phyloP scores from a whole-genome alignment of 2,329 filamentous ascomycete species.

The Ceratocystis smalleyi region DNA sequence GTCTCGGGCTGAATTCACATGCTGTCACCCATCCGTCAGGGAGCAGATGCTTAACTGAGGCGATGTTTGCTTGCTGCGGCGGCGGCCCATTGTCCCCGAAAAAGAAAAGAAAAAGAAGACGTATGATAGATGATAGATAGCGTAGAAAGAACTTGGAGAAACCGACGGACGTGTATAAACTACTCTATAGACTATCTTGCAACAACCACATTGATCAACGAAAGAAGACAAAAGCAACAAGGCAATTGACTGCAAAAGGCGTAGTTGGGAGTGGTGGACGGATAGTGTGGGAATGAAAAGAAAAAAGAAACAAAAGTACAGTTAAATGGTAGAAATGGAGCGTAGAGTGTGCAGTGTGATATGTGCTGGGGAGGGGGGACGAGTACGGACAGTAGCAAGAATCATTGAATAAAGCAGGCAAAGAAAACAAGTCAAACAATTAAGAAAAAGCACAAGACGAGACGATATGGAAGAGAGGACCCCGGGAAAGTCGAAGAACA shows the following conservation, averaged over 20 bases:
- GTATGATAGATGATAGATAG: too few relatives aligned
- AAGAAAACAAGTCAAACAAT: background rate
- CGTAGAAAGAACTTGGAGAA: background rate
- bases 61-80: too few relatives aligned
- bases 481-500: too few relatives aligned
- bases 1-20: too few relatives aligned
- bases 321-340: background rate
- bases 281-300: background rate
- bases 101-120: too few relatives aligned
- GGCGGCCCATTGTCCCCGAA: too few relatives aligned
- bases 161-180: background rate
- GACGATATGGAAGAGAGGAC: too few relatives aligned
- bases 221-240: background rate
- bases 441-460: background rate
- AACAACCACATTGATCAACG: background rate
- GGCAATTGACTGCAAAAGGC: background rate
- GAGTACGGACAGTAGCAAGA: background rate
- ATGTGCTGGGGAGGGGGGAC: background rate
- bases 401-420: too few relatives aligned
- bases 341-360: background rate
- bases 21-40: too few relatives aligned
- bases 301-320: too few relatives aligned
- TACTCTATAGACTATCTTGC: background rate
- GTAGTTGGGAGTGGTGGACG: background rate
- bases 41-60: too few relatives aligned